These are phyloP conservation scores for Fusarium scirpi DNA, from an alignment of 2,329 filamentous ascomycete species.

Conservation along the genomic window DNA sequence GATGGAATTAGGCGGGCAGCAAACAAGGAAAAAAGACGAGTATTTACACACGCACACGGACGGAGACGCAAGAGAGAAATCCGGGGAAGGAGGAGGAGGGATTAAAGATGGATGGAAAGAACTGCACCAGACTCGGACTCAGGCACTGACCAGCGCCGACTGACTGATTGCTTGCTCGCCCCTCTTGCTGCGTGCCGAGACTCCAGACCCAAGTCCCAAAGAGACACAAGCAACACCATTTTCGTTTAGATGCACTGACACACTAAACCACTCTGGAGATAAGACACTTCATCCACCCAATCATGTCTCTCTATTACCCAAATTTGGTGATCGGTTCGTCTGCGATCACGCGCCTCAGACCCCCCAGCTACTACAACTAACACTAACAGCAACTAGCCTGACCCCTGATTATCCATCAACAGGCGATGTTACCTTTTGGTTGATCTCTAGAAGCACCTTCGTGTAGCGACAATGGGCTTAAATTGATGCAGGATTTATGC, in stretches of 20 bases:
- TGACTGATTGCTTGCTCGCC: not conserved
- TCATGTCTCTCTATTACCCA: conserved; percentile 1
- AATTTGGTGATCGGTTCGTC: conserved; percentile 23
- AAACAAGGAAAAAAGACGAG: conserved; percentile 14
- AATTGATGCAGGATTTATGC: not conserved
- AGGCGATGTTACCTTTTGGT: conserved; percentile 22
- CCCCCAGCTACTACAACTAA: not conserved
- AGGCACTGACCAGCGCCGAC: not conserved
- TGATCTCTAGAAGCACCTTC: conserved; percentile 11
- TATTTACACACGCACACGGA: conserved; percentile 24
- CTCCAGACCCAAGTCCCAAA: conserved; percentile 18
- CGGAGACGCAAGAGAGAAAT: conserved; percentile 15
- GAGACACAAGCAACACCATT: conserved; percentile 13
- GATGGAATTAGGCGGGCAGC: conserved; percentile 4
- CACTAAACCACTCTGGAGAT: conserved; percentile 32
- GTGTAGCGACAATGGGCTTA: conserved; percentile 2
- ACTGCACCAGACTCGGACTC: conserved; percentile 5
- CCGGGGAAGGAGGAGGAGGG: conserved; percentile 29
- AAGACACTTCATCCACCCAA: conserved; percentile 6
- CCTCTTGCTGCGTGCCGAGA: conserved; percentile 22
- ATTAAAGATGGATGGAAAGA: conserved; percentile 29
- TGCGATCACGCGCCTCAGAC: conserved; percentile 23
- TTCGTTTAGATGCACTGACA: conserved; percentile 30
- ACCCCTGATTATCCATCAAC: conserved; percentile 23
- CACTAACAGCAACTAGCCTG: not conserved